A percentile compares a stretch with the other conserved stretches of the same genome.
Conservation (phyloP, 257 asterid species). For the Dorcoceras hygrometricum region DNA sequence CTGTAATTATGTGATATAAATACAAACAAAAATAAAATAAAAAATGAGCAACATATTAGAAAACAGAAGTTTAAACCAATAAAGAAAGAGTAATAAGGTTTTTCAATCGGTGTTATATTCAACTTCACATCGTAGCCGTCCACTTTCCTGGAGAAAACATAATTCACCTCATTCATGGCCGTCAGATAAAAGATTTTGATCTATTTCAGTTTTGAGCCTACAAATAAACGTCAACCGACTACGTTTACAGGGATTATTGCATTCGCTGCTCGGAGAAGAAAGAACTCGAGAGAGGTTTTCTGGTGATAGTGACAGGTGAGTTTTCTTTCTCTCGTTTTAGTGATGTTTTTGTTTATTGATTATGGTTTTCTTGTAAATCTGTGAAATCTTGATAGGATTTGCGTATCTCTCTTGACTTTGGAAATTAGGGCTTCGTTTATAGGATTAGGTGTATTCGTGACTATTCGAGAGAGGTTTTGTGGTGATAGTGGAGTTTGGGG, state of each 20-base stretch:
- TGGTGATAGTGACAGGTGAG: slow-evolving; percentile 27
- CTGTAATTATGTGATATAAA: no score
- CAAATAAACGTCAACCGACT: slow-evolving; percentile 26
- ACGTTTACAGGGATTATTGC: not conserved
- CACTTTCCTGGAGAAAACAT: slow-evolving; percentile 50
- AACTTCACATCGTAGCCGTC: slow-evolving; percentile 45
- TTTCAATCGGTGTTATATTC: slow-evolving; percentile 39
- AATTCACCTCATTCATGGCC: slow-evolving; percentile 29
- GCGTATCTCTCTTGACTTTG: not conserved
- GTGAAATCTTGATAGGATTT: not conserved
- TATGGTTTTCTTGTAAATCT: not conserved
- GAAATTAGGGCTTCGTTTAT: slow-evolving; percentile 5
- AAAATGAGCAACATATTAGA: no score
- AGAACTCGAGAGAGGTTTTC: slow-evolving; percentile 3
- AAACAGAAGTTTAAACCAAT: slow-evolving; percentile 43
- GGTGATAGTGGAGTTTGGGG: no score
- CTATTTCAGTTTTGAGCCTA: slow-evolving; percentile 24
- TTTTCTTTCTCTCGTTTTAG: not conserved
- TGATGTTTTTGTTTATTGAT: not conserved
- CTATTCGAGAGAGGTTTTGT: not conserved
- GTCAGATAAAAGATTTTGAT: slow-evolving; percentile 50
- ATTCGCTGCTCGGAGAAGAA: slow-evolving; percentile 5
- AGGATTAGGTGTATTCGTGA: slow-evolving; percentile 8
- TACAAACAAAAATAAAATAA: no score
- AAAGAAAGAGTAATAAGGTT: slow-evolving; percentile 4